Evolutionary conservation across 2,329 filamentous ascomycete species (phyloP), one percentile per base, ranked within the genome.

Genomic region (Golovinomyces cichoracearum): DNA sequence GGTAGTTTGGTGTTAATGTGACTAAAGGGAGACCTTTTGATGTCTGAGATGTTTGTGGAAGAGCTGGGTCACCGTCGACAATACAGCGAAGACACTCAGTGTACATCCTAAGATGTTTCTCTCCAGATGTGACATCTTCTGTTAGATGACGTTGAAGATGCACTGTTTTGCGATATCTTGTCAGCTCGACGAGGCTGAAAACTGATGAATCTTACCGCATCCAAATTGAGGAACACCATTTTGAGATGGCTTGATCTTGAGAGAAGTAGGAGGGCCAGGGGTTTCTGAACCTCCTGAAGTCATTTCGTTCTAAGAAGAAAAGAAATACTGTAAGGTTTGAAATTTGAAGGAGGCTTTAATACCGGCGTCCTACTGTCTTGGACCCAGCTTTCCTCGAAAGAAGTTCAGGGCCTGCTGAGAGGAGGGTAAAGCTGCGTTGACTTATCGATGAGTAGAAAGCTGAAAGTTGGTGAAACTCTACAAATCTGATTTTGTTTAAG

Each of bases 11-110:
- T 13, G 76, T 78, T 50, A 80, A 62, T 5, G 72, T 74, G 9
- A 75, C 78, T 52, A 74, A 63, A 45, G 73, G 65, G 42, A 67
- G 66, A 49, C 72, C 71, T 50, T 78, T 73, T 26, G 66, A 57
- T 45, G 65, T 66, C 54, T 73, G 78, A 50, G 70, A 75, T 5
- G 75, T 83, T 62, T 80, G 79, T 23, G 72, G 69, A 45, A 78
- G 71, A 58, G 77, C 68, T 48, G 72, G 74, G 45, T 68, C 73
- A 52, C 72, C 68, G 61, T 84, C 78, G 63, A 79, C 78, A 53
- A 86, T 76, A 50, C 73, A 73, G 51, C 77, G 71, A 35, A 85
- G 67, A 51, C 83, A 73, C 58, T 74, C 71, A 58, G 78, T 80
- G 63, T 86, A 86, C 56, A 33, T 47, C 27, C 21, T 33, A 12